A percentile compares a stretch with the other conserved stretches of the same genome.
Evolutionary conservation across 495 filamentous ascomycete genomes (phyloP).

Genomic region (Daldinia loculata): DNA sequence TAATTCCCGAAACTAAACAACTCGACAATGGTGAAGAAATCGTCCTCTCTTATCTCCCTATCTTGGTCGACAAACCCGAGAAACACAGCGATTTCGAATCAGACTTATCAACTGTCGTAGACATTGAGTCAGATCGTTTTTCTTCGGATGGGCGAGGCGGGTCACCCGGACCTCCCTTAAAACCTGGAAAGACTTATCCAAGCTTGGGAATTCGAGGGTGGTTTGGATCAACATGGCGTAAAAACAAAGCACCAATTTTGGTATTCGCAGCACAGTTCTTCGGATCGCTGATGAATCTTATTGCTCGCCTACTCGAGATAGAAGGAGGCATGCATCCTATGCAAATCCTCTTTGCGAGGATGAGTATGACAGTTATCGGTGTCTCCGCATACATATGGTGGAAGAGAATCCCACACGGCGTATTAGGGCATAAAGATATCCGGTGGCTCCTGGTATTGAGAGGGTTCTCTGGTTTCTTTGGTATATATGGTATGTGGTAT

Average conservation of each 20-base stretch:
- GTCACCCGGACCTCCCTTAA: constrained; percentile 12
- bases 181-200: neutral
- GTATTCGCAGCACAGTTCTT: constrained; percentile 84
- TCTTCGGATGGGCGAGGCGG: constrained; percentile 25
- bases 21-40: constrained; percentile 22
- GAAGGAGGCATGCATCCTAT: constrained; percentile 80
- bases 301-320: constrained; percentile 79
- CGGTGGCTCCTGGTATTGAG: constrained; percentile 72
- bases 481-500: constrained; percentile 68
- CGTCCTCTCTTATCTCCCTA: constrained; percentile 12
- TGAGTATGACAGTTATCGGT: constrained; percentile 76
- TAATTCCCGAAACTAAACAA: constrained; percentile 12
- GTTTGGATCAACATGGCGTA: constrained; percentile 45
- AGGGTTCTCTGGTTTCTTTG: constrained; percentile 83
- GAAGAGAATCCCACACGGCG: constrained; percentile 69
- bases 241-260: constrained; percentile 77
- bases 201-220: constrained; percentile 18
- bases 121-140: constrained; percentile 9
- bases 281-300: constrained; percentile 87
- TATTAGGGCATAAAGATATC: constrained; percentile 73
- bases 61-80: constrained; percentile 20
- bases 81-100: constrained; percentile 22
- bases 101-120: constrained; percentile 27
- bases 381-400: constrained; percentile 80
- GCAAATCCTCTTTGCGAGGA: constrained; percentile 87